These are phyloP conservation scores for Polygonum maritimum DNA, from an alignment of 148 eudicot genomes.

Conservation along the genomic window DNA sequence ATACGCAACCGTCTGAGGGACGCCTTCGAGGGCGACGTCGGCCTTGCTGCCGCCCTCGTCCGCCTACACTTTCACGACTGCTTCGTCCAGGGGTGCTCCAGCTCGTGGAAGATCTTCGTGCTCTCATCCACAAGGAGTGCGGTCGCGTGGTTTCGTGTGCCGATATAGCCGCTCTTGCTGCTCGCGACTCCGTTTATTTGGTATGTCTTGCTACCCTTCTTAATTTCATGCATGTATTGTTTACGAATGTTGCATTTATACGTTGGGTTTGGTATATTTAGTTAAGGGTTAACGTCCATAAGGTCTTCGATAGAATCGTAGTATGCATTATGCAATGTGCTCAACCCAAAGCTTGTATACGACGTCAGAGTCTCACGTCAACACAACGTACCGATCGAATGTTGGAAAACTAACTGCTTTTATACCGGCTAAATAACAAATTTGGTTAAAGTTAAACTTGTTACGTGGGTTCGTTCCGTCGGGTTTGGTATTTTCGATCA, in stretches of 20 bases:
- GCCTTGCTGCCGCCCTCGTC: slow-evolving; percentile 52
- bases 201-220: slow-evolving; percentile 19
- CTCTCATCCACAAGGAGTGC: slow-evolving; percentile 38
- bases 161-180: slow-evolving; percentile 56
- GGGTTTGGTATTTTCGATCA: no score
- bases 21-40: slow-evolving; percentile 35
- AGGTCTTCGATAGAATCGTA: no score
- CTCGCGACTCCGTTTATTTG: slow-evolving; percentile 57
- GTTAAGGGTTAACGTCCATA: no score
- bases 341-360: no score
- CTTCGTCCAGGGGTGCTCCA: slow-evolving; percentile 71
- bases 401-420: no score
- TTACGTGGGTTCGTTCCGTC: no score
- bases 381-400: no score
- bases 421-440: neutral
- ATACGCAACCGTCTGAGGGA: slow-evolving; percentile 32
- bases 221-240: no score
- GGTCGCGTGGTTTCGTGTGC: slow-evolving; percentile 59
- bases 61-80: slow-evolving; percentile 55
- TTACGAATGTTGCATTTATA: no score
- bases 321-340: no score
- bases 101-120: slow-evolving; percentile 54
- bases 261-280: no score
- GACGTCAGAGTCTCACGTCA: no score
- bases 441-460: neutral